Base-by-base conservation (phyloP, 2,329 filamentous ascomycete species). In the Fusarium acutatum region DNA sequence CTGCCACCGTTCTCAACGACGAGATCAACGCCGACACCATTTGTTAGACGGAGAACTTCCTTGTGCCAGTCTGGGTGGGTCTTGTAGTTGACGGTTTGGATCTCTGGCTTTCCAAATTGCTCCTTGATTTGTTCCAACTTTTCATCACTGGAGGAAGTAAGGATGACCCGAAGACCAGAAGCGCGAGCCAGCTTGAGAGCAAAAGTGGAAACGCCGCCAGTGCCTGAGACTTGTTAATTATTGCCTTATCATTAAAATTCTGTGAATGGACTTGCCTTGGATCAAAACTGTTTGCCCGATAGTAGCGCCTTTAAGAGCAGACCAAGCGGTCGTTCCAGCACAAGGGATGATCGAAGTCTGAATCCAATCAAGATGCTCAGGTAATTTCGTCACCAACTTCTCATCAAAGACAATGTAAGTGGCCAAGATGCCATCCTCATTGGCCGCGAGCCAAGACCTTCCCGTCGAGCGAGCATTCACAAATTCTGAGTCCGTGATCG, bases 61-160 rank as follows among this genome's bases (percentile, higher is more conserved):
- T 83, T 79, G 15, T 86, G 81, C 87, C 87, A 89, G 20, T 82
- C 75, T 0, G 85, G 83, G 6, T 75, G 83, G 10, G 80, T 84
- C 44, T 77, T 81, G 77, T 88, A 89, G 78, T 89, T 89, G 76
- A 89, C 84, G 7, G 79, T 78, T 59, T 85, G 77, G 70, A 78
- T 86, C 81, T 7, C 84, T 83, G 56, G 86, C 82, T 22, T 87
- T n/a, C 63, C 49, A 20, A 77, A 82, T 9, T 77, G 72, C 43
- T 86, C 79, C 70, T 81, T 83, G 7, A 86, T 84, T 11, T 78
- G 79, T 20, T 81, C 74, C 2, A 88, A 81, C 72, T 89, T 89
- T 14, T 77, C 79, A 64, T 88, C 85, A 11, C 85, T 87, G 3
- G 86, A 87, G 1, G 87, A 88, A 1, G 86, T 88, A 30, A 87